These are phyloP conservation scores for Thermomucor indicae-seudaticae DNA, from an alignment of 371 early-diverging fungal genomes.

Conservation along the genomic window DNA sequence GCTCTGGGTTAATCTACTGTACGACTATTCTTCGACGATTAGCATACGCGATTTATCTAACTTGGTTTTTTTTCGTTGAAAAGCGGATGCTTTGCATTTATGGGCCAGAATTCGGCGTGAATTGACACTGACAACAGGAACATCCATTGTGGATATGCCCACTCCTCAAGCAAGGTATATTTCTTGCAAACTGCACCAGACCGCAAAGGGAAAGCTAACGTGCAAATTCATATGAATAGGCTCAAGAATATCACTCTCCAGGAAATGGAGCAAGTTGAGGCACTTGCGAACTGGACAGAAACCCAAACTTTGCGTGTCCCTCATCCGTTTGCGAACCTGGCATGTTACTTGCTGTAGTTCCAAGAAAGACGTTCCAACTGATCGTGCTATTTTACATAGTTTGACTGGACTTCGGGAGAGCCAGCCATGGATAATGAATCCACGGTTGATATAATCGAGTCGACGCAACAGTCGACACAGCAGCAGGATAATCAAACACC, in stretches of 20 bases:
- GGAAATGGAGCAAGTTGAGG: not conserved
- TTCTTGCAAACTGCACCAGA: not conserved
- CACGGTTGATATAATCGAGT: no score
- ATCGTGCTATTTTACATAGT: no score
- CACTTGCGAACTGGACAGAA: no score
- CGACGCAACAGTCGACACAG: no score
- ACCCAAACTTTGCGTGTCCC: no score
- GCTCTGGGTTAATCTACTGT: not conserved
- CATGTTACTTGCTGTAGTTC: no score
- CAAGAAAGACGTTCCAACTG: no score
- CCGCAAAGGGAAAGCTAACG: not conserved
- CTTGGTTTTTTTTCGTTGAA: not conserved
- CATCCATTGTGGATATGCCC: slow-evolving; percentile 2
- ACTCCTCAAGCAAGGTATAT: slow-evolving; percentile 1
- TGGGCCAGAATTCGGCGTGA: slow-evolving; percentile 6
- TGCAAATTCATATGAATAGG: not conserved
- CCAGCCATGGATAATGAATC: no score
- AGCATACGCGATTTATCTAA: not conserved
- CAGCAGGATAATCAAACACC: no score
- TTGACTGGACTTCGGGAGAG: no score
- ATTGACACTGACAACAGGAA: not conserved
- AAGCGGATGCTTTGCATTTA: slow-evolving; percentile 10
- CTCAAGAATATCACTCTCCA: not conserved
- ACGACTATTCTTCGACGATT: not conserved
- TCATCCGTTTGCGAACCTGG: no score